phyloP scores from a whole-genome alignment of 805 yeast species.

The Nakazawaea anatomiae region DNA sequence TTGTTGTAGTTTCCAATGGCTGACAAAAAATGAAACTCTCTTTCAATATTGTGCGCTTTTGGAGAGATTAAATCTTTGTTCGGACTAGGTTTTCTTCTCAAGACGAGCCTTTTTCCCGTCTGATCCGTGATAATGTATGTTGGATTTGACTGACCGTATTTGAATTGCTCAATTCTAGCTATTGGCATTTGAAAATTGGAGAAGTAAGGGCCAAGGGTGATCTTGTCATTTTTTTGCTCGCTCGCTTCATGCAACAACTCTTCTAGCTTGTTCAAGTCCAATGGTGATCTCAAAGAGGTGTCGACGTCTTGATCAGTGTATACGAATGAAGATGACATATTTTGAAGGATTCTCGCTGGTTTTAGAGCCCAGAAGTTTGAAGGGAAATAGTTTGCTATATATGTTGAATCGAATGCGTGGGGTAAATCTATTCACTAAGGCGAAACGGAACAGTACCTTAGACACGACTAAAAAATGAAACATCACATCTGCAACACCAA shows the following conservation, averaged over 20 bases:
- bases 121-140: slow-evolving; percentile 45
- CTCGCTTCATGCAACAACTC: not conserved
- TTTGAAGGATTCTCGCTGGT: too few species aligned
- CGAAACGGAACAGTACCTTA: too few species aligned
- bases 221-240: not conserved
- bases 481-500: too few species aligned
- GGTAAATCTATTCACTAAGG: not conserved
- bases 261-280: not conserved
- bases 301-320: slow-evolving; percentile 7
- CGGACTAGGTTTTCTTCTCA: slow-evolving; percentile 51
- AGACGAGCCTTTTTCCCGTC: slow-evolving; percentile 34
- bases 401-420: not conserved
- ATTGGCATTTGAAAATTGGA: not conserved
- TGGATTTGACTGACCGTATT: slow-evolving; percentile 61
- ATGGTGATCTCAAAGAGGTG: slow-evolving; percentile 2
- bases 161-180: slow-evolving; percentile 40
- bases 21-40: slow-evolving; percentile 49
- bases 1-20: slow-evolving; percentile 25
- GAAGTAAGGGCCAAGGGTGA: slow-evolving; percentile 1
- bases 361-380: too few species aligned
- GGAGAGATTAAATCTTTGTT: slow-evolving; percentile 43
- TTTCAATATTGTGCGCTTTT: slow-evolving; percentile 58
- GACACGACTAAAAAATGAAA: too few species aligned
- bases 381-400: too few species aligned
- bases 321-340: not conserved